Evolutionary conservation across 176 grass and related monocot species (phyloP).

Genomic region (Alloteropsis semialata): DNA sequence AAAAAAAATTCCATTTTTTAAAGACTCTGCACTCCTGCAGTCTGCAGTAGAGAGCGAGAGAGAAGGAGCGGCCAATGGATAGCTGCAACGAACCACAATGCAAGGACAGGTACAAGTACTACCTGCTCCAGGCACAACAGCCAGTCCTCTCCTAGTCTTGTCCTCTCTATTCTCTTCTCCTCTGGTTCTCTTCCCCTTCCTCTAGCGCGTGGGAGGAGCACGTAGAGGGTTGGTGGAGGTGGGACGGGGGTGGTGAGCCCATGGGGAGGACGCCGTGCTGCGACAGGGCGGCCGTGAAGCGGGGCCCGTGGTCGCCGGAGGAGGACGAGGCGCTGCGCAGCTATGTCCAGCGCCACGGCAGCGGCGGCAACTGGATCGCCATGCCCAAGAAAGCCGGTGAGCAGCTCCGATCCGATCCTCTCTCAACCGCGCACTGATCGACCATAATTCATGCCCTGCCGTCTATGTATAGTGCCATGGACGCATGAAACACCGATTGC

Average conservation of each 20-base stretch:
- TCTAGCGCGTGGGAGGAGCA: neutral
- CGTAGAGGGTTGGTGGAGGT: neutral
- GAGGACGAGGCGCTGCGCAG: conserved; percentile 66
- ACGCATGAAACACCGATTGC: too few species aligned
- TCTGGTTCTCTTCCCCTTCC: neutral
- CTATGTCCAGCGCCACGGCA: conserved; percentile 70
- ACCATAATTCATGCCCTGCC: too few species aligned
- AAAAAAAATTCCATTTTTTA: neutral
- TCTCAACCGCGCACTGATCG: neutral
- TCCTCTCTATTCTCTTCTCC: neutral
- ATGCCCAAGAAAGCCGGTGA: conserved; percentile 75
- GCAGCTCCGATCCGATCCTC: neutral
- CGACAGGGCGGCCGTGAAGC: conserved; percentile 79
- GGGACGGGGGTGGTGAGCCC: too few species aligned
- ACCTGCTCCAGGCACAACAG: neutral
- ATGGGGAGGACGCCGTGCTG: conserved; percentile 94
- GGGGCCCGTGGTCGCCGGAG: conserved; percentile 84
- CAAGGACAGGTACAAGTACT: conserved; percentile 12
- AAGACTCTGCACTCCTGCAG: neutral
- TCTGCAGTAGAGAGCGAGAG: neutral
- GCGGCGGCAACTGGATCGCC: conserved; percentile 78
- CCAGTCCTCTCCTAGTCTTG: neutral
- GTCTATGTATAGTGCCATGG: neutral
- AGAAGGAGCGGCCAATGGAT: neutral
- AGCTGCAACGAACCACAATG: neutral